Conservation (phyloP, 179 eudicot genomes). For the Vitellaria paradoxa region DNA sequence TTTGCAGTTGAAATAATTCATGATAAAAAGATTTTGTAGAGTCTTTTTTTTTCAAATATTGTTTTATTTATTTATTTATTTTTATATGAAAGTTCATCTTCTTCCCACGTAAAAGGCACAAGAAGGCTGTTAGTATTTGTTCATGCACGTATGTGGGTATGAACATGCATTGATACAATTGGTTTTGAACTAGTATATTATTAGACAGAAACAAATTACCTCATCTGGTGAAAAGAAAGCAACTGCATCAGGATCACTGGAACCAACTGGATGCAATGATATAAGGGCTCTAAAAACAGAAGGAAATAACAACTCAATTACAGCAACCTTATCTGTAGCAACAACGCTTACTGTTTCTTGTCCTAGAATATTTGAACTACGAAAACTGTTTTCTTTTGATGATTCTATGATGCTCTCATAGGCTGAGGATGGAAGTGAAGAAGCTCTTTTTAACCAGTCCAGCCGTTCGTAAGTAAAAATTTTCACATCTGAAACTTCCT, state of each 20-base stretch:
- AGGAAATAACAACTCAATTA: constrained; percentile 75
- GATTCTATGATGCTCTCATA: constrained; percentile 47
- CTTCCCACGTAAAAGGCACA: neutral
- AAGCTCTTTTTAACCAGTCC: constrained; percentile 82
- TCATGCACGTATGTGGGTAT: neutral
- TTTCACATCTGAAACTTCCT: constrained; percentile 60
- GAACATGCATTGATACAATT: too few relatives aligned
- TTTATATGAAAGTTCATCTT: neutral
- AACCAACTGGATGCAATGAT: constrained; percentile 90
- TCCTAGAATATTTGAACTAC: constrained; percentile 48
- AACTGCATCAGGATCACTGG: constrained; percentile 83
- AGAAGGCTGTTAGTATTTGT: neutral
- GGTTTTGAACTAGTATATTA: too few relatives aligned
- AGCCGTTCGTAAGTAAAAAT: constrained; percentile 61
- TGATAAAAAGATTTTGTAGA: neutral
- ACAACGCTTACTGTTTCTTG: constrained; percentile 31
- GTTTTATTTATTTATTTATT: too few relatives aligned
- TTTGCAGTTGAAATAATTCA: neutral
- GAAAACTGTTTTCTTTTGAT: constrained; percentile 51
- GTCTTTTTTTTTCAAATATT: too few relatives aligned
- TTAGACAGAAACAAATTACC: constrained; percentile 39
- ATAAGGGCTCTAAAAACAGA: constrained; percentile 80
- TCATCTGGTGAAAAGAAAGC: constrained; percentile 97
- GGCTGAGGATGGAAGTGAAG: constrained; percentile 56
- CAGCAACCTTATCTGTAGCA: constrained; percentile 62